Base-by-base conservation (phyloP, 1,139 yeast genomes). In the Protomyces macrosporus region DNA sequence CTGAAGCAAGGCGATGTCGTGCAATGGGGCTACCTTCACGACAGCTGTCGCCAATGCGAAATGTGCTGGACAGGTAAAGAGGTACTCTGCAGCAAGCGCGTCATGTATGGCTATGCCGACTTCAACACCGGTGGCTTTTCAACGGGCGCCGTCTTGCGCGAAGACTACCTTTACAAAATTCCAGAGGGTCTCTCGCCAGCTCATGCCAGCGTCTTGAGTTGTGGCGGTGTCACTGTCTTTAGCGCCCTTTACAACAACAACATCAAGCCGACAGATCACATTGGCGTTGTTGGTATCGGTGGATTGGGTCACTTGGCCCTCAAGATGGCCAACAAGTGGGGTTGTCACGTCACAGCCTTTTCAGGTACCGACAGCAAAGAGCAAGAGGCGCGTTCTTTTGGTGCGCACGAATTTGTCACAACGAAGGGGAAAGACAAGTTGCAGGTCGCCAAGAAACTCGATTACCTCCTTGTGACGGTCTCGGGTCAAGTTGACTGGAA, bases 11-110 rank as follows among this genome's bases (percentile, higher is more conserved):
- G 87, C 63, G 73, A 75, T 5, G 71, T 75, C 32, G 86, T 83
- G 16, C 75, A 88, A 86, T 61, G 78, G 82, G 88, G 88, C 67
- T 84, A 86, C 56, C 77, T 77, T 63, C 73, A 78, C 50, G 75
- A 74, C 63, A 73, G 82, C 16, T 84, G 88, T 73, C 68, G 73
- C 30, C 68, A 73, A 37, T 84, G 88, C 72, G 69, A 72, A 61
- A 71, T 79, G 67, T 84, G 88, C 73, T 67, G 71, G 40, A 65
- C 68, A 33, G 79, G 76, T 66, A 75, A 79, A 67, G 85, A 83
- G 69, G 80, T 78, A 4, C 45, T 60, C 5, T 60, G 63, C 42
- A 23, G 48, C 4, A 40, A 60, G 50, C 45, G 63, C 32, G 30
- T 16, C 51, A 40, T 58, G 56, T 42, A 33, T 36, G 55, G 58